Evolutionary conservation across 192 early-diverging fungal species (phyloP), one percentile per base, ranked within the genome.

Genomic region (Chytriomyces sp.): DNA sequence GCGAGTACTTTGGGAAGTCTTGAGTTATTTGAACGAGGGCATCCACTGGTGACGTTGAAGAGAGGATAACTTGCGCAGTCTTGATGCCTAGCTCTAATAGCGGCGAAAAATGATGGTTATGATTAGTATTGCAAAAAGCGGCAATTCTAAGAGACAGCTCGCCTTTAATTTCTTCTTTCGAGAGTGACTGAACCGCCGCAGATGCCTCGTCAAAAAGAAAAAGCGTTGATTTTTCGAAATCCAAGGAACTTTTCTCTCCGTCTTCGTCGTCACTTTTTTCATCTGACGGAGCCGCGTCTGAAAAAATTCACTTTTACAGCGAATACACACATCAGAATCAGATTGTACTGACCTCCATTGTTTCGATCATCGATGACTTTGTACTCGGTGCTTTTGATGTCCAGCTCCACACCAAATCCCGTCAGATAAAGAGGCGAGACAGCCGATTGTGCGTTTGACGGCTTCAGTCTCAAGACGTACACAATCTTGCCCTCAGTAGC

Each of bases 381-480:
- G 84, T 99, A 99, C 78, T 99, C 98, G 7, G 95, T 95, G 65
- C 89, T 97, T 83, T 99, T 99, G n/a, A 99, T 75, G 11, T 90
- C 92, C 49, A 99, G 85, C 79, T 96, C 95, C 8, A 95, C 95
- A 3, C 96, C 96, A 71, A 97, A 99, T 69, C 98, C 98, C 10
- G 91, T 81, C 35, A 99, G 81, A 10, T 85, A 76, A 24, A 96
- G 74, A 16, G 78, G 81, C 50, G 9, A 13, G 10, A 8, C 11
- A 45, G 3, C 53, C 64, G 63, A 9, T 28, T 61, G 24, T 26
- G 61, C 43, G 6, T 23, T 10, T 28, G 5, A 1, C 23, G 89
- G 75, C 9, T 91, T 92, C 59, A 93, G 97, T 49, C 96, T 89
- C 23, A 97, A 72, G 0, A 94, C 82, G 82, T 94, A 95, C 0